Evolutionary conservation across 2,329 filamentous ascomycete species (phyloP), one percentile per base, ranked within the genome.

Genomic region (Septoria petroselini): DNA sequence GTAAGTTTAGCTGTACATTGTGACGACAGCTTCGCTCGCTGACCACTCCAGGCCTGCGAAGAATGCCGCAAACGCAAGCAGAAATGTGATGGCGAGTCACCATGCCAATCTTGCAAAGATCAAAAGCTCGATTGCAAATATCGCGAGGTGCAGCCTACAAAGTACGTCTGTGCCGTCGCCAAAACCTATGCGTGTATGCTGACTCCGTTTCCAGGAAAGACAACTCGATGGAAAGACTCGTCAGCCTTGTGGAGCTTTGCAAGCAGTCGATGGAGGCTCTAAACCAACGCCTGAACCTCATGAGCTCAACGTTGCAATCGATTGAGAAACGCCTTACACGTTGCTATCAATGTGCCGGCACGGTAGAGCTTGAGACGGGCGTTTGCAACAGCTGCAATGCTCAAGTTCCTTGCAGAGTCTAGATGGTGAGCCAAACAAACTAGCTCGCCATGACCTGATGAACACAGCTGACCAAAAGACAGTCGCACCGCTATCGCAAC

Each of bases 91-190:
- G 58, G 58, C 25, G 55, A 55, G 33, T 46, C 35, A 8, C 51
- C 54, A 9, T 60, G 58, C 45, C 58, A 60, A 41, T 56, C 55
- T 5, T 60, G 58, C 35, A 57, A 58, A 48, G 58, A 60, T 40
- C 55, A 58, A 37, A 60, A 60, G 25, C 48, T 60, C 11, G 53
- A 57, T 14, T 60, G 58, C 52, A 54, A 55, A 15, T 60, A 60
- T n/a, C 51, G 58, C 14, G 58, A 60, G 29, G 55, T 60, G 4
- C 44, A 50, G 11, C 58, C 58, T 6, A 57, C 58, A 5, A 60
- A 60, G 58, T 60, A 54, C 34, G 57, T 46, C 38, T 23, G 21
- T 21, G 19, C 14, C 31, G 6, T 17, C 17, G 14, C 3, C 9
- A 25, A 17, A 5, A 15, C 18, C 27, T 14, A 17, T 25, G 11